Evolutionary conservation across 106 monocot genomes (phyloP).

Genomic region (Dioscorea alata): DNA sequence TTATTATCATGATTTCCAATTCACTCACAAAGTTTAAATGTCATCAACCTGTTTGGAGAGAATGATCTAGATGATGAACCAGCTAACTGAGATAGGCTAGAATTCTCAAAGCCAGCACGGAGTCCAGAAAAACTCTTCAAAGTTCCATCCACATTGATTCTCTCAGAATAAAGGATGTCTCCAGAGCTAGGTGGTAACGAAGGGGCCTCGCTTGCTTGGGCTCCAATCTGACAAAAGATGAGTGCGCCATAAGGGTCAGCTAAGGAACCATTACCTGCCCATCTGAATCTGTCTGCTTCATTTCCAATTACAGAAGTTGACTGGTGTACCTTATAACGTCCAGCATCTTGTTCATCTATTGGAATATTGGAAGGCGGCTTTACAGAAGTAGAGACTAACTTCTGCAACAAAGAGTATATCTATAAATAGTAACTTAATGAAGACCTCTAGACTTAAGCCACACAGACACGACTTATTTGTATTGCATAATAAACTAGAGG

Average conservation of each 20-base stretch:
- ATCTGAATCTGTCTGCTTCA: conserved; percentile 30
- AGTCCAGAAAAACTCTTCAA: conserved; percentile 27
- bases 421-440: neutral
- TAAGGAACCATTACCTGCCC: conserved; percentile 21
- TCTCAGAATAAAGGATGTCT: conserved; percentile 30
- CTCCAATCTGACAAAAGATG: conserved; percentile 35
- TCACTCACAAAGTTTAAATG: neutral
- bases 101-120: conserved; percentile 28
- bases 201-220: conserved; percentile 26
- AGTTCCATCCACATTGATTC: conserved; percentile 33
- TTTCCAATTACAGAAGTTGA: conserved; percentile 21
- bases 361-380: conserved; percentile 20
- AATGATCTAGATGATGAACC: conserved; percentile 73
- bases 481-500: neutral
- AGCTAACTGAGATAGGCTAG: conserved; percentile 59
- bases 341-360: conserved; percentile 23
- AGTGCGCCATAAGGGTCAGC: conserved; percentile 22
- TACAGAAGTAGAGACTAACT: conserved; percentile 27
- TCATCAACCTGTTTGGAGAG: conserved; percentile 66
- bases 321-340: conserved; percentile 11
- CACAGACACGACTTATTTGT: neutral
- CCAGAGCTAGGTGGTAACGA: conserved; percentile 16
- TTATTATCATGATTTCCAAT: neutral
- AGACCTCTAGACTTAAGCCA: neutral
- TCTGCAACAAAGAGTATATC: conserved; percentile 26